Base-by-base conservation (phyloP, 1,284 basidiomycete genomes). In the Xerocomus nothofagi region DNA sequence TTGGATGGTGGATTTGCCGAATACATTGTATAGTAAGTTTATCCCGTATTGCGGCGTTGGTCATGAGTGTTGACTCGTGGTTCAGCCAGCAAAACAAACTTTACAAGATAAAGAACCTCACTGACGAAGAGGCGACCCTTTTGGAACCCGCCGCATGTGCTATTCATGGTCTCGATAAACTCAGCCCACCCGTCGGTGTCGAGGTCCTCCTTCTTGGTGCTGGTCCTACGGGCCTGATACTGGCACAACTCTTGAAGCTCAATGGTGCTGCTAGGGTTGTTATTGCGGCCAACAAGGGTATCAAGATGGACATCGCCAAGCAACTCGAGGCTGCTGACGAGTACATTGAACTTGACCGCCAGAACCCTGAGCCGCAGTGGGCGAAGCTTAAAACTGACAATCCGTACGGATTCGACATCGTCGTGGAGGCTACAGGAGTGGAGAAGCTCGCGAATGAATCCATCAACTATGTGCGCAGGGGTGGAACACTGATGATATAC, bases 81-180 rank as follows among this genome's bases (percentile, higher is more conserved):
- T 43, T 26, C 53, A 87, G 82, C 57, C 69, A 76, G 43, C 73
- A 77, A 44, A 79, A 83, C 63, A 93, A 92, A 66, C 76, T 91
- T 26, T 93, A 87, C 79, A 88, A 87, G 70, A 87, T 93, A 65
- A 70, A 86, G 61, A 93, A 93, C 70, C 77, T 93, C 38, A 79
- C 83, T n/a, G 90, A 93, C 60, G 86, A 91, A 68, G 89, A 93
- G 60, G 86, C 91, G 0, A 92, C 89, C 4, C 78, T 94, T n/a
- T 73, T 93, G 47, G 91, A 94, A 67, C 91, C 91, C 17, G 87
- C 91, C 4, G 84, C 91, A 14, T 94, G 91, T 65, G 91, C 91
- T 15, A 80, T 94, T 47, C 92, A 94, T 70, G 91, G 91, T 12
- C 78, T 92, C 53, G 92, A 93, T 73, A 91, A 89, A 65, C 78